A percentile compares a stretch with the other conserved stretches of the same genome.
Conservation (phyloP, 768 basidiomycete genomes). For the Podaxis mareebaensis region DNA sequence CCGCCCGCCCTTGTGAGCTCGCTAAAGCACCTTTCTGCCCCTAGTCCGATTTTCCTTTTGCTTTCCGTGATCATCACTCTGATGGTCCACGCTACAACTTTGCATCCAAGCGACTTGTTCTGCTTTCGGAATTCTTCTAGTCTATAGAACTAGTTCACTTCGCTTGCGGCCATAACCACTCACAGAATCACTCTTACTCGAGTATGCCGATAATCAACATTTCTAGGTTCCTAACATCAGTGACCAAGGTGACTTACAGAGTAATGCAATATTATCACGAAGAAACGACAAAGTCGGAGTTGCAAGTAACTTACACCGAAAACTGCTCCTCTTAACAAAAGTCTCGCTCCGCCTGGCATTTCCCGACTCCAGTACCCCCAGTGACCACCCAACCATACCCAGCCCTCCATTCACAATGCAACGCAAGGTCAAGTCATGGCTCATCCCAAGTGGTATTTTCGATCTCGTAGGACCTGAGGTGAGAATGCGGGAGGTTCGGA, state of each 20-base stretch:
- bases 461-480: neutral
- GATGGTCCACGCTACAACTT: neutral
- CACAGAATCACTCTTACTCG: neutral
- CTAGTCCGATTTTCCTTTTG: neutral
- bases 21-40: neutral
- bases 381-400: neutral
- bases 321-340: slow-evolving; percentile 15
- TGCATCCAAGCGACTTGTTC: neutral
- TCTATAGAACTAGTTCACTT: slow-evolving; percentile 7
- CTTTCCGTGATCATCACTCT: neutral
- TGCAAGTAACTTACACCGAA: neutral
- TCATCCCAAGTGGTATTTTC: neutral
- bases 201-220: neutral
- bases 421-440: neutral
- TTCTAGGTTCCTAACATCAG: neutral
- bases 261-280: neutral
- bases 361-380: slow-evolving; percentile 1
- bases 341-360: slow-evolving; percentile 8
- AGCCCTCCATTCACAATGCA: neutral
- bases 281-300: neutral
- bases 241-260: neutral
- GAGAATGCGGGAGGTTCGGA: neutral
- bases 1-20: neutral
- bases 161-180: slow-evolving; percentile 2
- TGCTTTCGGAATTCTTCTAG: neutral